phyloP scores from a whole-genome alignment of 305 asterid genomes.

The Striga hermonthica region DNA sequence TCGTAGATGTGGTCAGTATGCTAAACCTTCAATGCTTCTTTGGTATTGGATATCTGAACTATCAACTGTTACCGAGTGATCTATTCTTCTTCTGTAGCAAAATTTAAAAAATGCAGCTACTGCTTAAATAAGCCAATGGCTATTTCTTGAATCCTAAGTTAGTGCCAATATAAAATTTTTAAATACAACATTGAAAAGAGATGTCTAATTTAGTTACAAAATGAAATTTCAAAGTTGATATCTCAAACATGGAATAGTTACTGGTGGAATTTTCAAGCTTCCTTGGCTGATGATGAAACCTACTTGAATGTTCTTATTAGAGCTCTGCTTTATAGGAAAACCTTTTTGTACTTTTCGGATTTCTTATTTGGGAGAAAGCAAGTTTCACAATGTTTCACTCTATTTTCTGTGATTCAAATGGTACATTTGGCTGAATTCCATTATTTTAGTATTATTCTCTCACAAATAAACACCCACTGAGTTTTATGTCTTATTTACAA shows the following conservation, averaged over 20 bases:
- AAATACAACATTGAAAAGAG: constrained; percentile 10
- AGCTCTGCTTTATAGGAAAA: constrained; percentile 12
- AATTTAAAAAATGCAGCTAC: constrained; percentile 7
- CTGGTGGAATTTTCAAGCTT: constrained; percentile 16
- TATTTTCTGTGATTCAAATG: constrained; percentile 5
- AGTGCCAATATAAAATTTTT: constrained; percentile 1
- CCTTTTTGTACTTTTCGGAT: constrained; percentile 5
- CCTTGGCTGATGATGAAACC: constrained; percentile 23
- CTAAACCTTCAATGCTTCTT: constrained; percentile 27
- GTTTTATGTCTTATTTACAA: background rate
- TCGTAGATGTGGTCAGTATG: constrained; percentile 83
- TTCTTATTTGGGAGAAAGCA: background rate
- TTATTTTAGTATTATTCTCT: constrained; percentile 6
- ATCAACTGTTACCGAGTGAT: constrained; percentile 9
- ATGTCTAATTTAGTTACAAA: constrained; percentile 6
- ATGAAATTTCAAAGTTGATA: constrained; percentile 10
- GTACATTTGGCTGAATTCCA: background rate
- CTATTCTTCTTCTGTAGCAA: constrained; percentile 10
- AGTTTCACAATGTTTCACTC: constrained; percentile 13
- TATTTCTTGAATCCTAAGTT: constrained; percentile 20
- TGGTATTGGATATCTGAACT: constrained; percentile 26
- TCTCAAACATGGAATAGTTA: constrained; percentile 17
- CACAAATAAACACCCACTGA: background rate
- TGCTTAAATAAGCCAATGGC: constrained; percentile 27
- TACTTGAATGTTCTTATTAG: constrained; percentile 21